Evolutionary conservation across 2,329 filamentous ascomycete species (phyloP).

Genomic region (Trichoderma asperellum): DNA sequence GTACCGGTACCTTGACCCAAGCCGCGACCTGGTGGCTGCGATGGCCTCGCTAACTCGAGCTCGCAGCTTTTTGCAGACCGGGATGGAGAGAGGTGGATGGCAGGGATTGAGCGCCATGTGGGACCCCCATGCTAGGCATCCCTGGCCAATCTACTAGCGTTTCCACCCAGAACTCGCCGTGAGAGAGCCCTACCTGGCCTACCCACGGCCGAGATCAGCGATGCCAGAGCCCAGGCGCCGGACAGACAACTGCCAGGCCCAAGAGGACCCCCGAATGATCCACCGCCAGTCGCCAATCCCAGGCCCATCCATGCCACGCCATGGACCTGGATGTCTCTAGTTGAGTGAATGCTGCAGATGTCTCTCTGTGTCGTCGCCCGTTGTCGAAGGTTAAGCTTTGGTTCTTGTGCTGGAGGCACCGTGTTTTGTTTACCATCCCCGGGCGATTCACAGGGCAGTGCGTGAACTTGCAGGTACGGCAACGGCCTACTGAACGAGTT

Average conservation of each 20-base stretch:
- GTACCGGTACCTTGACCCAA: not conserved
- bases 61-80: not conserved
- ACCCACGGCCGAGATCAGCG: constrained; percentile 11
- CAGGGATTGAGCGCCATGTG: constrained; percentile 10
- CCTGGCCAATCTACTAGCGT: constrained; percentile 4
- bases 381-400: not conserved
- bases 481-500: not conserved
- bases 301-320: not conserved
- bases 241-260: constrained; percentile 8
- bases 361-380: not conserved
- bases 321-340: not conserved
- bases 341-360: not conserved
- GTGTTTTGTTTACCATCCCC: not conserved
- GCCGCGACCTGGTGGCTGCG: not conserved
- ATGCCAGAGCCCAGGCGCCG: not conserved
- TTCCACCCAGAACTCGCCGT: not conserved
- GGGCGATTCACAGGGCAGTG: not conserved
- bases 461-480: not conserved
- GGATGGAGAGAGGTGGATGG: not conserved
- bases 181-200: constrained; percentile 21
- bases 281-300: constrained; percentile 5
- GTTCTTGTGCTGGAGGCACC: not conserved
- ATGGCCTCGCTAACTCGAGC: not conserved
- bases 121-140: constrained; percentile 1
- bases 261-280: constrained; percentile 9